These are phyloP conservation scores for Anthracocystis panici-leucophaei DNA, from an alignment of 1,284 basidiomycete species.

Conservation along the genomic window DNA sequence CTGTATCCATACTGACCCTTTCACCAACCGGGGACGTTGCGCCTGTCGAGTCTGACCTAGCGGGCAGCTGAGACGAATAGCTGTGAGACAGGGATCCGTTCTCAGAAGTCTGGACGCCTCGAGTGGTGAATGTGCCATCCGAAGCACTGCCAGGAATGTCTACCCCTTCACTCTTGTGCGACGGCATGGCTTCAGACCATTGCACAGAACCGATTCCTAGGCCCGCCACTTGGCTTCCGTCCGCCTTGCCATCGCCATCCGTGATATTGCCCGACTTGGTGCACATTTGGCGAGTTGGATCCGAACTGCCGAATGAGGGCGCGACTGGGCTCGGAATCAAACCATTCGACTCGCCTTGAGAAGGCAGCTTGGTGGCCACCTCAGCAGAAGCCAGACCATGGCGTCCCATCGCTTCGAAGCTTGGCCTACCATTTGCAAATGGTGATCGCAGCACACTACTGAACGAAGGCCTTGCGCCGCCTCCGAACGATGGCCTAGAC, in stretches of 20 bases:
- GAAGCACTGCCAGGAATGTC: slow-evolving; percentile 29
- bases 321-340: slow-evolving; percentile 28
- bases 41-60: slow-evolving; percentile 12
- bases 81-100: slow-evolving; percentile 26
- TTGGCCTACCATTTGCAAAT: slow-evolving; percentile 22
- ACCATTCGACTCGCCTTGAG: slow-evolving; percentile 17
- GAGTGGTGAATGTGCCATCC: slow-evolving; percentile 33
- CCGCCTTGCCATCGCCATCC: slow-evolving; percentile 1
- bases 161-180: slow-evolving; percentile 17
- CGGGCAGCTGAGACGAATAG: slow-evolving; percentile 12
- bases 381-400: slow-evolving; percentile 17
- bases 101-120: slow-evolving; percentile 30
- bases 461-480: slow-evolving; percentile 27
- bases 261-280: not conserved
- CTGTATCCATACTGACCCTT: slow-evolving; percentile 12
- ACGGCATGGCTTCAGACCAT: slow-evolving; percentile 28
- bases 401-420: slow-evolving; percentile 22
- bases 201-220: slow-evolving; percentile 28
- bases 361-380: slow-evolving; percentile 6
- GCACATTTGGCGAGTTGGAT: no score
- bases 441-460: slow-evolving; percentile 17
- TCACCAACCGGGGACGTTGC: slow-evolving; percentile 18
- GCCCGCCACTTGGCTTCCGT: slow-evolving; percentile 20
- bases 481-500: slow-evolving; percentile 27
- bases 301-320: slow-evolving; percentile 18